A percentile compares a stretch with the other conserved stretches of the same genome.
Conservation (phyloP, 345 rosid genomes). For the Melaleuca alternifolia region DNA sequence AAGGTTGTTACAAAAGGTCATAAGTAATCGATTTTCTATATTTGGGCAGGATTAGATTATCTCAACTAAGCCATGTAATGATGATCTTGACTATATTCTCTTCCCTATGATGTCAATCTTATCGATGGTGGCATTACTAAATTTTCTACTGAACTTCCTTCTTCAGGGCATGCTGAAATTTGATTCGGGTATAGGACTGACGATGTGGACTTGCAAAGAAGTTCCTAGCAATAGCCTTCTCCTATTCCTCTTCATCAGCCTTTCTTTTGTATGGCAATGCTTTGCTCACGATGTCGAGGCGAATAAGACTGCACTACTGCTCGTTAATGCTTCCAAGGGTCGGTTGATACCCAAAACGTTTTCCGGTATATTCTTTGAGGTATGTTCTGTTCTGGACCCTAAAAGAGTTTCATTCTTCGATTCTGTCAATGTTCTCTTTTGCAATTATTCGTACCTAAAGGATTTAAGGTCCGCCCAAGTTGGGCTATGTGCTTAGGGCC, state of each 20-base stretch:
- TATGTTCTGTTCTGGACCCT: conserved; percentile 5
- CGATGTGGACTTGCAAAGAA: conserved; percentile 29
- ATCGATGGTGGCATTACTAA: conserved; percentile 2
- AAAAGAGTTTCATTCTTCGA: neutral
- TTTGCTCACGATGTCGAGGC: conserved; percentile 31
- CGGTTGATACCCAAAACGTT: conserved; percentile 62
- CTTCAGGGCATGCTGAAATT: conserved; percentile 10
- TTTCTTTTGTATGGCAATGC: conserved; percentile 18
- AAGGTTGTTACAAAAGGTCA: neutral
- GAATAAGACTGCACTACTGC: conserved; percentile 31
- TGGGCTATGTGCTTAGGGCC: no score
- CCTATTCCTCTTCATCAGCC: conserved; percentile 28
- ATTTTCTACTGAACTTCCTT: conserved; percentile 4
- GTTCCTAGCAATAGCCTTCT: conserved; percentile 17
- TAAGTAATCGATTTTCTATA: neutral
- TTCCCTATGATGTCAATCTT: neutral
- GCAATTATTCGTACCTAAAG: neutral
- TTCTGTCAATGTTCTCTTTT: neutral
- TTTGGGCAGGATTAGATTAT: neutral
- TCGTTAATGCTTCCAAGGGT: conserved; percentile 48
- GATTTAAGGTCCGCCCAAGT: no score
- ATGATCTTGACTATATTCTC: conserved; percentile 1
- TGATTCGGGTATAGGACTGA: conserved; percentile 28
- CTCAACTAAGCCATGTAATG: neutral
- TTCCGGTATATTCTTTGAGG: conserved; percentile 94